A percentile compares a stretch with the other conserved stretches of the same genome.
phyloP scores from a whole-genome alignment of 352 stramenopile species.

The Thraustochytrium sp. region DNA sequence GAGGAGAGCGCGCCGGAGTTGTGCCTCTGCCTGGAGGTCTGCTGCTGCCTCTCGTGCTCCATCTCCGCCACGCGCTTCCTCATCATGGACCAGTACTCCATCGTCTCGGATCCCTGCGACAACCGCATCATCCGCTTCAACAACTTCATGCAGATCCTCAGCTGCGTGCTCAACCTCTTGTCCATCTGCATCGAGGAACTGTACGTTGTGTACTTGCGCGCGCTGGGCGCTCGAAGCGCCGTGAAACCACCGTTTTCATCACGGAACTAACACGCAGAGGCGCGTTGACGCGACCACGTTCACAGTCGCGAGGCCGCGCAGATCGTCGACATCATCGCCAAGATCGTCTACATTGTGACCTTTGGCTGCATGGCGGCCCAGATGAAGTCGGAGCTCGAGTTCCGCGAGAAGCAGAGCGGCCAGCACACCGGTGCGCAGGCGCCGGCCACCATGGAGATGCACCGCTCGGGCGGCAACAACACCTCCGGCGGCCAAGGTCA shows the following conservation, averaged over 20 bases:
- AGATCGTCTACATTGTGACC: conserved; percentile 81
- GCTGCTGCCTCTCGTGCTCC: conserved; percentile 74
- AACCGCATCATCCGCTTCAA: conserved; percentile 86
- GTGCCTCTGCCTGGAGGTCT: conserved; percentile 84
- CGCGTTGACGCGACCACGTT: neutral
- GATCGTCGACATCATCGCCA: conserved; percentile 74
- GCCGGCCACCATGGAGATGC: neutral
- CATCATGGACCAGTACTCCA: conserved; percentile 77
- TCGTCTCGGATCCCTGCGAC: conserved; percentile 84
- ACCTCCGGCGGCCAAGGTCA: neutral
- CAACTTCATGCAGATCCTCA: conserved; percentile 78
- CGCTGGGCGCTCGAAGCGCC: too few relatives aligned
- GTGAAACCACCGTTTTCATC: too few relatives aligned
- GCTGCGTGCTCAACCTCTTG: conserved; percentile 67
- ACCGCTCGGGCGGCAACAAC: neutral
- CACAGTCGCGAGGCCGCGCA: conserved; percentile 59
- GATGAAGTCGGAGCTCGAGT: conserved; percentile 81
- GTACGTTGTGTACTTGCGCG: neutral
- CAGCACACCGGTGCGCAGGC: neutral
- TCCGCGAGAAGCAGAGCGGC: conserved; percentile 56
- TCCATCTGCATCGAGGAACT: conserved; percentile 65
- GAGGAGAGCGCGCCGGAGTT: conserved; percentile 73
- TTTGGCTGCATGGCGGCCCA: conserved; percentile 88
- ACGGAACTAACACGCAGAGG: neutral
- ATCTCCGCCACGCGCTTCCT: conserved; percentile 78